Evolutionary conservation across 257 asterid species (phyloP).

Genomic region (Lantana camara): DNA sequence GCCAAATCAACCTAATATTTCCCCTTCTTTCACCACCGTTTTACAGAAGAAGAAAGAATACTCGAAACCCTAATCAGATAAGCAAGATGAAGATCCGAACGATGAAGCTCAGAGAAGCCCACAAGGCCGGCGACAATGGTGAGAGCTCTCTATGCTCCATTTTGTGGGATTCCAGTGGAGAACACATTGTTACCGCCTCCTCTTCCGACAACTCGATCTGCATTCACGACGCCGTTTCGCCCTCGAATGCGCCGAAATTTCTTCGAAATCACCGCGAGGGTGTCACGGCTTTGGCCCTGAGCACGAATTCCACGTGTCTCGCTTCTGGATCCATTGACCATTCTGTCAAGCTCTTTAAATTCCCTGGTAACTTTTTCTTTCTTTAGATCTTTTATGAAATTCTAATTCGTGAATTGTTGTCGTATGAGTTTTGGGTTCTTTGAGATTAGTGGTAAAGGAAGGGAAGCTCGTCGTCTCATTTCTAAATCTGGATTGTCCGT

Average conservation of each 20-base stretch:
- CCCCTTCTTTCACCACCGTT: constrained; percentile 11
- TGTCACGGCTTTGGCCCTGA: constrained; percentile 77
- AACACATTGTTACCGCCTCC: constrained; percentile 80
- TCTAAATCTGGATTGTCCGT: background rate
- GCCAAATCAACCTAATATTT: constrained; percentile 24
- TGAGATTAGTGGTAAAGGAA: too few species aligned
- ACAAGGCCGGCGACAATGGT: constrained; percentile 43
- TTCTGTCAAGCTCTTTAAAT: constrained; percentile 92
- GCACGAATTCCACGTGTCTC: constrained; percentile 83
- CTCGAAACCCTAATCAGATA: constrained; percentile 21
- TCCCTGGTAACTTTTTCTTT: constrained; percentile 58
- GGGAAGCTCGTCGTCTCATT: too few species aligned
- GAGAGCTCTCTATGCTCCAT: constrained; percentile 60
- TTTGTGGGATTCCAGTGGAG: constrained; percentile 65
- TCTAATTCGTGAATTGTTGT: background rate
- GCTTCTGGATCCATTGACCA: constrained; percentile 96
- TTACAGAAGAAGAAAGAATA: background rate
- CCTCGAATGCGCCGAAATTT: constrained; percentile 58
- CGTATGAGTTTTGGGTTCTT: constrained; percentile 19
- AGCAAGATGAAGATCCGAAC: constrained; percentile 78
- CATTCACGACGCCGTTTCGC: constrained; percentile 66
- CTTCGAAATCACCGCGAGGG: constrained; percentile 84
- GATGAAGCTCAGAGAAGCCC: constrained; percentile 89
- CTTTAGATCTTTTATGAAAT: background rate
- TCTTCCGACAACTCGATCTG: constrained; percentile 77